A percentile compares a stretch with the other conserved stretches of the same genome.
phyloP scores from a whole-genome alignment of 2,329 filamentous ascomycete species.

The Curvularia hawaiiensis region DNA sequence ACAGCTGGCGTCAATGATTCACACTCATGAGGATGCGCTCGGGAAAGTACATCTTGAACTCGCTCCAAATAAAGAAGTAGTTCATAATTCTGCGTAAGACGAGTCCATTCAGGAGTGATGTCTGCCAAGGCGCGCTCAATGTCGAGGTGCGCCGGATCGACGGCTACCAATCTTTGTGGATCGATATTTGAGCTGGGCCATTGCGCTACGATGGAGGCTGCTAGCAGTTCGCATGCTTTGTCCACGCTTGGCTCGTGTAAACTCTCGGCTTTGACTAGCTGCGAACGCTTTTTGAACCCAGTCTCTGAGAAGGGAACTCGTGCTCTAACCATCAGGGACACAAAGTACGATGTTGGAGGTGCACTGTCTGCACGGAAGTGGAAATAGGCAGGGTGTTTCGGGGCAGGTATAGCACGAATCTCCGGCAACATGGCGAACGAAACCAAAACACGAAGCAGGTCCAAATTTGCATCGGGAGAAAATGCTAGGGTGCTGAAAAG shows the following conservation, averaged over 20 bases:
- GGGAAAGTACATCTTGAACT: slow-evolving; percentile 48
- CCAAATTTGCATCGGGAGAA: slow-evolving; percentile 45
- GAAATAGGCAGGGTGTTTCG: slow-evolving; percentile 36
- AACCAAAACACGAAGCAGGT: slow-evolving; percentile 51
- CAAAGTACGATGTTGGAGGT: slow-evolving; percentile 25
- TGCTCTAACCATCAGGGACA: slow-evolving; percentile 26
- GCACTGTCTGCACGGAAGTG: slow-evolving; percentile 45
- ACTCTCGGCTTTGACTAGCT: slow-evolving; percentile 35
- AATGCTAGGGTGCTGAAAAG: slow-evolving; percentile 55
- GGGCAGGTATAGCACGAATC: slow-evolving; percentile 48
- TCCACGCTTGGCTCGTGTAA: slow-evolving; percentile 27
- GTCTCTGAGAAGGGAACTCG: slow-evolving; percentile 41
- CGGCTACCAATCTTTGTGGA: slow-evolving; percentile 31
- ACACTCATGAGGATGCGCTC: slow-evolving; percentile 3
- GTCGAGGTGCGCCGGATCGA: slow-evolving; percentile 38
- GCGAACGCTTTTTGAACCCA: slow-evolving; percentile 25
- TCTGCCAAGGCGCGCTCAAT: slow-evolving; percentile 47
- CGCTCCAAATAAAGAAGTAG: slow-evolving; percentile 52
- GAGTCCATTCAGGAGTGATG: slow-evolving; percentile 55
- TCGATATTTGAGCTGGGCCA: slow-evolving; percentile 49
- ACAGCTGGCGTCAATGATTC: not conserved
- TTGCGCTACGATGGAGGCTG: slow-evolving; percentile 45
- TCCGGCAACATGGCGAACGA: slow-evolving; percentile 52
- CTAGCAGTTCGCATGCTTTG: slow-evolving; percentile 47
- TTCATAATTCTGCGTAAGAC: slow-evolving; percentile 56